Conservation (phyloP, 106 monocot genomes). For the Hemerocallis citrina region DNA sequence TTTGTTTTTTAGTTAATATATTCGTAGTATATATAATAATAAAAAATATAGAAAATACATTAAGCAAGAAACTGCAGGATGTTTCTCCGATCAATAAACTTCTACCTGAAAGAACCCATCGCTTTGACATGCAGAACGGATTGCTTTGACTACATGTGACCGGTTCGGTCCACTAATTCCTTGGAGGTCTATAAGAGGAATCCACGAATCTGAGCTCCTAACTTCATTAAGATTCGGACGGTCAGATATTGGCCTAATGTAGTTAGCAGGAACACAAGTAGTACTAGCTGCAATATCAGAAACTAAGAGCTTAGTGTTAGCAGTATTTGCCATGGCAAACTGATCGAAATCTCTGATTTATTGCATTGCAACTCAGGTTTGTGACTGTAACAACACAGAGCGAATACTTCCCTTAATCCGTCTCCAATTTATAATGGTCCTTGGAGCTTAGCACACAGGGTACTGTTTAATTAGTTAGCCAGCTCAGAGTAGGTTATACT, state of each 20-base stretch:
- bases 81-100: not conserved
- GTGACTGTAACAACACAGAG: too few relatives aligned
- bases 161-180: slow-evolving; percentile 20
- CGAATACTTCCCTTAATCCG: too few relatives aligned
- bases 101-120: slow-evolving; percentile 53
- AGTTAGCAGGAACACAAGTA: slow-evolving; percentile 14
- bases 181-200: slow-evolving; percentile 31
- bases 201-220: slow-evolving; percentile 5
- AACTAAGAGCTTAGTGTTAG: slow-evolving; percentile 19
- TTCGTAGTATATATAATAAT: too few relatives aligned
- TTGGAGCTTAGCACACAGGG: too few relatives aligned
- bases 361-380: too few relatives aligned
- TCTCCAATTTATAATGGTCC: too few relatives aligned
- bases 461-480: too few relatives aligned
- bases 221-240: slow-evolving; percentile 30
- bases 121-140: slow-evolving; percentile 29
- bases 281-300: slow-evolving; percentile 10
- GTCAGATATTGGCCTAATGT: slow-evolving; percentile 32
- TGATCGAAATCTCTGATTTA: too few relatives aligned
- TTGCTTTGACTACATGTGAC: slow-evolving; percentile 13
- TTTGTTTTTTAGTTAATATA: not conserved
- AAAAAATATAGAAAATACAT: too few relatives aligned
- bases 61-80: too few relatives aligned
- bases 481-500: too few relatives aligned
- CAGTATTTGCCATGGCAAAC: not conserved